These are phyloP conservation scores for Neurospora crassa DNA, from an alignment of 2,329 filamentous ascomycete species.

Conservation along the genomic window DNA sequence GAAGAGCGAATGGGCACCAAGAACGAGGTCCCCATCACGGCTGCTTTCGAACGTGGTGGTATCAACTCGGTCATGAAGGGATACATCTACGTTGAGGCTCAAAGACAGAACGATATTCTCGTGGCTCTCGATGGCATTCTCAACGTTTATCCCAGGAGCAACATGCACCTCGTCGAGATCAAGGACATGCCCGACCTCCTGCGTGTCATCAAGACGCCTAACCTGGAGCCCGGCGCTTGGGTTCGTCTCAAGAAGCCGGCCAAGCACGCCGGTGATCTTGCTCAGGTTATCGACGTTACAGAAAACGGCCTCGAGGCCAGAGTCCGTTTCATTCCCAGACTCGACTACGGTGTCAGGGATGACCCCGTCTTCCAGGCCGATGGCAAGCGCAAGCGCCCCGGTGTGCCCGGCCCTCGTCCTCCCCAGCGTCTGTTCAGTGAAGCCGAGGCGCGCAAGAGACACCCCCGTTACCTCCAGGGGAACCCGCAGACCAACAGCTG, in stretches of 20 bases:
- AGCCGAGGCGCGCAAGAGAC: slow-evolving; percentile 79
- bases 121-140: slow-evolving; percentile 73
- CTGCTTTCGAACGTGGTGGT: slow-evolving; percentile 81
- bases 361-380: slow-evolving; percentile 48
- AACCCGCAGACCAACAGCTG: slow-evolving; percentile 74
- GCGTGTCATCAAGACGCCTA: slow-evolving; percentile 76
- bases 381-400: slow-evolving; percentile 71
- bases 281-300: slow-evolving; percentile 85
- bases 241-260: slow-evolving; percentile 74
- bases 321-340: slow-evolving; percentile 77
- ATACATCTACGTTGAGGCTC: slow-evolving; percentile 90
- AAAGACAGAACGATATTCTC: slow-evolving; percentile 76
- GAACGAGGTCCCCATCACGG: slow-evolving; percentile 74
- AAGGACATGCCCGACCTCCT: slow-evolving; percentile 98
- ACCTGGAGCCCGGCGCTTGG: slow-evolving; percentile 79
- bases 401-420: slow-evolving; percentile 56
- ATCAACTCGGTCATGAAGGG: slow-evolving; percentile 77
- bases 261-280: slow-evolving; percentile 82
- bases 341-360: slow-evolving; percentile 86
- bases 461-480: slow-evolving; percentile 51
- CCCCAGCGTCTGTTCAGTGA: slow-evolving; percentile 91
- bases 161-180: slow-evolving; percentile 82
- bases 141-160: slow-evolving; percentile 81
- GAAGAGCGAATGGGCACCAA: slow-evolving; percentile 71
- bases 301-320: slow-evolving; percentile 84